Evolutionary conservation across 768 basidiomycete species (phyloP), one percentile per base, ranked within the genome.

Genomic region (Lentinula edodes): DNA sequence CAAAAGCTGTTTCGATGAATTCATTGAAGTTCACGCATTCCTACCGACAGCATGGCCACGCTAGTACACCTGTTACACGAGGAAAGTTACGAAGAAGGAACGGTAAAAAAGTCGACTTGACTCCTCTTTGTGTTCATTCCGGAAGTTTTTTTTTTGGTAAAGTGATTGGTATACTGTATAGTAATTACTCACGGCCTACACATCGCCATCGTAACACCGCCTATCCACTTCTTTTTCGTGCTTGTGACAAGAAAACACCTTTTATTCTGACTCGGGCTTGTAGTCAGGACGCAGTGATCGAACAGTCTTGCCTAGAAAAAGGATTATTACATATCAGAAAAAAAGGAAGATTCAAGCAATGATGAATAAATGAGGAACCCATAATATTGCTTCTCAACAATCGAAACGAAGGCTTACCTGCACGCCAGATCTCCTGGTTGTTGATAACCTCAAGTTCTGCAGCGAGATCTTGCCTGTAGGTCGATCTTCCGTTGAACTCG

Each of bases 341-440:
- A 28, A 28, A 28, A 28, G 28, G 54, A 56, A 38, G 54, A 1
- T 15, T 13, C 41, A 13, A n/a, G 10, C 0, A 16, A 36, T 28
- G 28, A 38, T n/a, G 32, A 18, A 43, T 13, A 34, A 41, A 36
- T 18, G 20, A 50, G 15, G 28, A 15, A 50, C 6, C 23, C 51
- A 10, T 55, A 20, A 15, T 28, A 36, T 28, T 28, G 16, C 12
- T 38, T 35, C 1, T 16, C 38, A 39, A 39, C 38, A 39, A 39
- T 39, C 38, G 42, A 13, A 45, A 20, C 28, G 28, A 3, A n/a
- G 13, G 75, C 83, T 63, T 71, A 85, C 89, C 95, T 65, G 96
- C 95, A 63, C 93, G 81, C 96, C 96, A 98, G 75, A 98, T 98
- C 82, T 98, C 96, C 78, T 98, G 96, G 76, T 93, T 87, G 78